Evolutionary conservation across 768 basidiomycete genomes (phyloP).

Genomic region (Calocera cornea): DNA sequence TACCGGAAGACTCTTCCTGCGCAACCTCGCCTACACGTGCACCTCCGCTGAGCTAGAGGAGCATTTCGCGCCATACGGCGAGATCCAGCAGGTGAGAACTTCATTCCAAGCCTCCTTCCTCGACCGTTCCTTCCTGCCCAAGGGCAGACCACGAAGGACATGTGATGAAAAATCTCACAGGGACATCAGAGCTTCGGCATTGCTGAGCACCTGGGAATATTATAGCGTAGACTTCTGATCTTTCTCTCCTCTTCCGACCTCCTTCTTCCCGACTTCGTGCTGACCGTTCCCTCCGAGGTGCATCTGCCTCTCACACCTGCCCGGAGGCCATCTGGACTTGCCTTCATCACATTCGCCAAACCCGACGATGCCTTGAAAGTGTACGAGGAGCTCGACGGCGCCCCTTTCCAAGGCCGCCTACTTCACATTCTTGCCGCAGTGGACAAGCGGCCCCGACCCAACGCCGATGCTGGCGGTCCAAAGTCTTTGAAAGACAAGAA

Average conservation of each 20-base stretch:
- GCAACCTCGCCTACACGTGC: conserved; percentile 86
- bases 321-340: conserved; percentile 47
- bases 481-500: conserved; percentile 46
- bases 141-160: neutral
- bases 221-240: conserved; percentile 49
- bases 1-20: conserved; percentile 74
- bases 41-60: conserved; percentile 53
- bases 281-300: conserved; percentile 25
- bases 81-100: conserved; percentile 56
- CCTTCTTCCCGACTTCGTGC: neutral
- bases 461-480: conserved; percentile 31
- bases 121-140: conserved; percentile 3
- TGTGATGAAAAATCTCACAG: conserved; percentile 39
- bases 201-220: conserved; percentile 46
- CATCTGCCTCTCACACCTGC: conserved; percentile 40
- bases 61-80: conserved; percentile 56
- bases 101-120: neutral
- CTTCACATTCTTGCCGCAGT: conserved; percentile 82
- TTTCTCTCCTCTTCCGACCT: conserved; percentile 9
- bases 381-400: conserved; percentile 64
- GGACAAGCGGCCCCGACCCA: conserved; percentile 30
- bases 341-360: conserved; percentile 41
- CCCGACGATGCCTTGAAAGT: conserved; percentile 47
- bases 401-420: conserved; percentile 80
- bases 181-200: conserved; percentile 43